Conservation (phyloP, 192 early-diverging fungal species). For the Coemansia sp. region DNA sequence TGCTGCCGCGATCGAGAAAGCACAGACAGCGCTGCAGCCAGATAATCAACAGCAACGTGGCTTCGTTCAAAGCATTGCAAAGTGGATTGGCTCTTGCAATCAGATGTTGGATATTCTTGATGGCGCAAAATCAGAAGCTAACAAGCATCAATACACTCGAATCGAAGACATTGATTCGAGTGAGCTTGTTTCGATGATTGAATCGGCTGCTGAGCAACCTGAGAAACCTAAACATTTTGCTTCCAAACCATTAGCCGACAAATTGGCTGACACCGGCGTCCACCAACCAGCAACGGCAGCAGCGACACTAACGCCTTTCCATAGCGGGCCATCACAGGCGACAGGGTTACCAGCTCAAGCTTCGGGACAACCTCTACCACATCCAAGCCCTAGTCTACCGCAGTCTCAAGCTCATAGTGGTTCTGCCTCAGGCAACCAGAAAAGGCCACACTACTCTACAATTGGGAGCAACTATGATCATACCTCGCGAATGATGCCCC, state of each 20-base stretch:
- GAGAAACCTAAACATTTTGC: background rate
- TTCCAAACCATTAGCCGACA: background rate
- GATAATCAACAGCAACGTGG: background rate
- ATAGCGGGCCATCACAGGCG: background rate
- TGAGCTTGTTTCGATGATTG: constrained; percentile 10
- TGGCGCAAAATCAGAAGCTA: background rate
- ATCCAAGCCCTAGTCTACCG: background rate
- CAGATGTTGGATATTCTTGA: constrained; percentile 11
- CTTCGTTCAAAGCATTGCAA: constrained; percentile 9
- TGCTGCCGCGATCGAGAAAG: constrained; percentile 19
- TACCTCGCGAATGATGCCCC: background rate
- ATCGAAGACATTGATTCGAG: constrained; percentile 15
- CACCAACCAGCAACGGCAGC: background rate
- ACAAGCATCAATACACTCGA: background rate
- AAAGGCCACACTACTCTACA: constrained; percentile 11
- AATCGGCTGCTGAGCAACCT: background rate
- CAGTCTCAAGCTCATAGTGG: background rate
- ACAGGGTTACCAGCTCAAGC: background rate
- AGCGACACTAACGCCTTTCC: background rate
- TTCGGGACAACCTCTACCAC: background rate
- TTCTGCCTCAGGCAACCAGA: constrained; percentile 1
- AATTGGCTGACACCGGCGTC: background rate
- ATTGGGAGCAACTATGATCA: constrained; percentile 1
- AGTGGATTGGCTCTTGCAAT: constrained; percentile 36
- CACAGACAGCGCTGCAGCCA: background rate